Base-by-base conservation (phyloP, 257 asterid species). In the Verbascum thapsus region DNA sequence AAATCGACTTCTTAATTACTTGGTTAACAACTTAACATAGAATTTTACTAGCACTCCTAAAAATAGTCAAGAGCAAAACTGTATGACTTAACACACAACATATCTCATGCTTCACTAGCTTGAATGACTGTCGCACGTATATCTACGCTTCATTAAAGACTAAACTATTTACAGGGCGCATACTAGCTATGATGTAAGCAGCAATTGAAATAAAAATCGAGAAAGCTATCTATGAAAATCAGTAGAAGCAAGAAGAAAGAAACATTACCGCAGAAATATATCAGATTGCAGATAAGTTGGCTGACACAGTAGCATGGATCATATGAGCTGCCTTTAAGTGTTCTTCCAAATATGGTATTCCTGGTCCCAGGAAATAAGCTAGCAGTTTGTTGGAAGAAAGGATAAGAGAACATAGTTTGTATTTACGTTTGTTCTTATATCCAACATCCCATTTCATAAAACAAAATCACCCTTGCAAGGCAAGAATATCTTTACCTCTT, bases 151-250 rank as follows among this genome's bases (percentile, higher is more conserved):
- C 66, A 15, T 18, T 7, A 51, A 26, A 23, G 19, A 7, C 22
- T 16, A 11, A 16, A 61, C 43, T 12, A 23, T 18, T 8, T 38
- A 6, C 23, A 11, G 10, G 40, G 41, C n/a, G 39, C 30, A 38
- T 20, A 40, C 63, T 16, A 63, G 59, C 48, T 34, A 49, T 17
- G 34, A 10, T 15, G 13, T 58, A 63, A 50, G 50, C 69, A 52
- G 39, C 51, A 10, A 39, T 39, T 7, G 26, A 40, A 51, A 40
- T 39, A 39, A 34, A 8, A 3, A 6, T 57, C 19, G 18, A 22
- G 37, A 10, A 26, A 26, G 32, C 32, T 26, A 26, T 26, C 32
- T 5, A 2, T 5, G 5, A 5, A 1, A 5, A 26, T 26, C 32
- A 1, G 32, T 19, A 8, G 34, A 10, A 17, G 8, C 35, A 57